Percentiles rank a stretch among this genome's conserved stretches.
Conservation (phyloP, 495 filamentous ascomycete species). For the Aspergillus mulundensis region DNA sequence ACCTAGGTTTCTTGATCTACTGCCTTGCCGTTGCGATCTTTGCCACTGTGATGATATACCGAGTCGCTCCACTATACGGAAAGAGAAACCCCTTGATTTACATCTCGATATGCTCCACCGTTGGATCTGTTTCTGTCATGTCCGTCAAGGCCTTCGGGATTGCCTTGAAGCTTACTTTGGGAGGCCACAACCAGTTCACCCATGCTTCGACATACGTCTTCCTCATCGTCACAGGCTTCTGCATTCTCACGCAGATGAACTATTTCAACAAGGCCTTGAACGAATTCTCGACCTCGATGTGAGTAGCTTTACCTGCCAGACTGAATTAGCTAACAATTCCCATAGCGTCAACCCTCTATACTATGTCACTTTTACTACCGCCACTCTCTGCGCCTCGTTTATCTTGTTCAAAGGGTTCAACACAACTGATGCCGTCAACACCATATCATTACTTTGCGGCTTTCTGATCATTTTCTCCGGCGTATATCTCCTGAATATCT, state of each 20-base stretch:
- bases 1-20: conserved; percentile 80
- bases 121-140: conserved; percentile 97
- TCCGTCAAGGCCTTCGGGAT: conserved; percentile 97
- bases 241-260: conserved; percentile 98
- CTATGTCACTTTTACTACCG: conserved; percentile 99
- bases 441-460: conserved; percentile 85
- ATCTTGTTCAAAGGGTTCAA: conserved; percentile 98
- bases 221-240: conserved; percentile 83
- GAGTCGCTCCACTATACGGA: conserved; percentile 79
- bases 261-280: conserved; percentile 99
- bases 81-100: conserved; percentile 94
- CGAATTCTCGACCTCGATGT: conserved; percentile 97
- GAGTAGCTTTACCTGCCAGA: conserved; percentile 29
- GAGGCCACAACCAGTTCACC: conserved; percentile 88
- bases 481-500: conserved; percentile 94
- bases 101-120: conserved; percentile 94
- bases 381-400: conserved; percentile 90
- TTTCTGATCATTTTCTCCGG: conserved; percentile 97
- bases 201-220: conserved; percentile 96
- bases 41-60: conserved; percentile 92
- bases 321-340: conserved; percentile 24
- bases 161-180: conserved; percentile 87
- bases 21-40: conserved; percentile 72
- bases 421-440: conserved; percentile 89
- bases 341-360: conserved; percentile 93